Conservation (phyloP, 1,284 basidiomycete genomes). For the Ceraceosorus bombacis region DNA sequence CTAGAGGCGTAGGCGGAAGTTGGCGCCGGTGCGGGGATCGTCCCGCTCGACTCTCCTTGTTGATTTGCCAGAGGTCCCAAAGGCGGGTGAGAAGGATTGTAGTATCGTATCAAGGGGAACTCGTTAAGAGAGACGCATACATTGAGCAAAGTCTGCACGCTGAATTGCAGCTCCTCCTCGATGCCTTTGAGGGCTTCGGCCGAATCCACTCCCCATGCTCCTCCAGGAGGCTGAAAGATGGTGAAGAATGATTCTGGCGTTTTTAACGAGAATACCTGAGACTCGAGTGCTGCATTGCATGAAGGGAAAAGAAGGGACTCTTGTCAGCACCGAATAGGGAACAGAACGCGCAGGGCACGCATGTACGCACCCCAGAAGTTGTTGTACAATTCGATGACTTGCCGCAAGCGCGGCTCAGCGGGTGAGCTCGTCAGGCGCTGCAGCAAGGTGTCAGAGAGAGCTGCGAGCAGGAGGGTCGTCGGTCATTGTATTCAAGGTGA, state of each 20-base stretch:
- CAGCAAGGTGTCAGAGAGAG: constrained; percentile 37
- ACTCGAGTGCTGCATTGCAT: constrained; percentile 15
- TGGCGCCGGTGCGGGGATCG: constrained; percentile 14
- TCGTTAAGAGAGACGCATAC: constrained; percentile 86
- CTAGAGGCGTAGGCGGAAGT: constrained; percentile 28
- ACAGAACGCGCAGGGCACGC: background rate
- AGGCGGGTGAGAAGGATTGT: constrained; percentile 71
- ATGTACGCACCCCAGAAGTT: constrained; percentile 36
- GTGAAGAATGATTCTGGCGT: constrained; percentile 29
- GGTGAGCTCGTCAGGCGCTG: constrained; percentile 40
- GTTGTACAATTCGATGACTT: constrained; percentile 45
- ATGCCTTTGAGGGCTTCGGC: constrained; percentile 31
- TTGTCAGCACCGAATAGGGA: too few relatives aligned
- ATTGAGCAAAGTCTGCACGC: constrained; percentile 54
- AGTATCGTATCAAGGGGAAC: constrained; percentile 89
- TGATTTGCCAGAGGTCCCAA: constrained; percentile 61
- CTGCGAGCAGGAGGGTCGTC: constrained; percentile 3
- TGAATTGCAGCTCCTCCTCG: constrained; percentile 41
- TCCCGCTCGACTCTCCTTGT: constrained; percentile 15
- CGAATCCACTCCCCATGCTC: constrained; percentile 53
- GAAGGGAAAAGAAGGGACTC: background rate
- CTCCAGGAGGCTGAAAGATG: constrained; percentile 25
- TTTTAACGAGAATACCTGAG: constrained; percentile 41
- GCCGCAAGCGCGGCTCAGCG: constrained; percentile 39
- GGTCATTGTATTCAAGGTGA: background rate